Conservation (phyloP, 148 eudicot species). For the Rhododendron molle region DNA sequence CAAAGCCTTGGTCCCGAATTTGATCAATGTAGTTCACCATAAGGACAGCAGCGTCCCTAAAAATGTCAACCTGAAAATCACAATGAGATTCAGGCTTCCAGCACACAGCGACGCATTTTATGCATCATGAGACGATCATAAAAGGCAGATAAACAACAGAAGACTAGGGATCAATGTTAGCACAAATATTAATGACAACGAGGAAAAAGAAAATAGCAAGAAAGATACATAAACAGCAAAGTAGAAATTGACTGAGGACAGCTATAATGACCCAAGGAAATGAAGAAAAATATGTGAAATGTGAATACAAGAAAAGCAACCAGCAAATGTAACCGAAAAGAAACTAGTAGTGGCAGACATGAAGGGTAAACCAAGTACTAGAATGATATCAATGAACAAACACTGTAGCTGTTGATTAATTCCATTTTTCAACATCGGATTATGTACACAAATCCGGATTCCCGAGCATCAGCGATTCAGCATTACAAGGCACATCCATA, state of each 20-base stretch:
- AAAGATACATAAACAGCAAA: background rate
- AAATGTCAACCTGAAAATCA: slow-evolving; percentile 73
- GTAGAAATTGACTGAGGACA: background rate
- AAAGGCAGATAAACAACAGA: background rate
- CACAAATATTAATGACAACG: background rate
- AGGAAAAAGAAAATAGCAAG: background rate
- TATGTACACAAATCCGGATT: background rate
- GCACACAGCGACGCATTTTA: background rate
- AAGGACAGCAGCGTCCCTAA: slow-evolving; percentile 86
- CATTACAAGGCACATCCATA: background rate
- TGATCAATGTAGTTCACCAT: slow-evolving; percentile 87
- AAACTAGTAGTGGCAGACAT: background rate
- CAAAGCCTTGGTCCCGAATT: slow-evolving; percentile 87
- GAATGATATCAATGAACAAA: background rate
- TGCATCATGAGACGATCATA: background rate
- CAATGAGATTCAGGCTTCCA: background rate
- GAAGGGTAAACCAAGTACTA: background rate
- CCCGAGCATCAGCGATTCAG: background rate
- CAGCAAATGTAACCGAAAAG: background rate
- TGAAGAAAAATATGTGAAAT: background rate
- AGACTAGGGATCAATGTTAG: background rate
- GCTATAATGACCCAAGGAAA: background rate
- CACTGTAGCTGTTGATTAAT: background rate
- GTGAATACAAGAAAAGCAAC: background rate
- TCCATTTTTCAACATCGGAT: background rate